These are phyloP conservation scores for Saccharomycopsis fodiens DNA, from an alignment of 805 yeast species.

Conservation along the genomic window DNA sequence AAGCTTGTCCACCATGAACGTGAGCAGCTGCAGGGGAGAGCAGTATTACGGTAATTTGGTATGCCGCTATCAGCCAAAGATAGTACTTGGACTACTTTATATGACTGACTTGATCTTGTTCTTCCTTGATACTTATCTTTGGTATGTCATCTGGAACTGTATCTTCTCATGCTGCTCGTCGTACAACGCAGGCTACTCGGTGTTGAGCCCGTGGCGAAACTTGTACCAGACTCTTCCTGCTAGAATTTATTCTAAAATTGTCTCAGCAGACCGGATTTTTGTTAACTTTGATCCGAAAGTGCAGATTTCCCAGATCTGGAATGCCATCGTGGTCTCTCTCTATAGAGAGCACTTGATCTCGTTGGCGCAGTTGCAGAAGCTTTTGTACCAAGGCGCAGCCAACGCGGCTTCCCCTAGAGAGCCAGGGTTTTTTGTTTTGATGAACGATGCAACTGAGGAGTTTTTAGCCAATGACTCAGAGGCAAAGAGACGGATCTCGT, in stretches of 20 bases:
- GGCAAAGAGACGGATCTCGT: constrained; percentile 98
- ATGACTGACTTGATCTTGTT: constrained; percentile 88
- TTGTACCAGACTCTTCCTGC: constrained; percentile 95
- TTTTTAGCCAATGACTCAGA: constrained; percentile 88
- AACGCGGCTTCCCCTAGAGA: constrained; percentile 38
- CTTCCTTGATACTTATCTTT: constrained; percentile 97
- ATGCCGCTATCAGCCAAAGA: constrained; percentile 80
- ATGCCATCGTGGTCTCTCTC: constrained; percentile 73
- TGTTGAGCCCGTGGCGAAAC: constrained; percentile 99
- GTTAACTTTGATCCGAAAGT: constrained; percentile 43
- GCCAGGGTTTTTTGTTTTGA: constrained; percentile 98
- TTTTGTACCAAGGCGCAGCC: constrained; percentile 45
- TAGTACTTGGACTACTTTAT: constrained; percentile 86
- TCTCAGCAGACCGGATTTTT: constrained; percentile 66
- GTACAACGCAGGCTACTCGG: constrained; percentile 96
- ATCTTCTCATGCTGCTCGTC: constrained; percentile 95
- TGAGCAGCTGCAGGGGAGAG: constrained; percentile 92
- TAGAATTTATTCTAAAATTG: constrained; percentile 94
- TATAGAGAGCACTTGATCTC: constrained; percentile 72
- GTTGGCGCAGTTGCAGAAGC: constrained; percentile 58
- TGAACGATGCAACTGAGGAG: constrained; percentile 91
- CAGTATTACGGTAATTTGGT: constrained; percentile 69
- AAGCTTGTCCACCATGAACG: constrained; percentile 68
- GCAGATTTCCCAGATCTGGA: constrained; percentile 70
- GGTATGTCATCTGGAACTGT: constrained; percentile 96